These are phyloP conservation scores for Gossypium laxum DNA, from an alignment of 441 rosid genomes.

Conservation along the genomic window DNA sequence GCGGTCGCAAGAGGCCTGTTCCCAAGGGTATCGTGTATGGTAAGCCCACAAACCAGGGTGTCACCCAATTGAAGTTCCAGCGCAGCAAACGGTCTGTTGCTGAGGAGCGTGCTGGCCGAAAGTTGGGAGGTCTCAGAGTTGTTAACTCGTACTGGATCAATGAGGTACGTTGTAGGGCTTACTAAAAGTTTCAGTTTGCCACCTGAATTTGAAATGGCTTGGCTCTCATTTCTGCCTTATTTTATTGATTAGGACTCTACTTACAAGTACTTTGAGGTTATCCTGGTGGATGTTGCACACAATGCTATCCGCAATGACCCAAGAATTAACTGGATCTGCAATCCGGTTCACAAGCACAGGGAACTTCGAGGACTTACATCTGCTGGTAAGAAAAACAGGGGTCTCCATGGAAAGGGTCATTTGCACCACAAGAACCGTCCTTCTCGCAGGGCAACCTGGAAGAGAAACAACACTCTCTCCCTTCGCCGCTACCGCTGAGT, in stretches of 20 bases:
- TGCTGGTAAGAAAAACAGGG: conserved; percentile 81
- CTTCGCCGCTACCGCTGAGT: conserved; percentile 70
- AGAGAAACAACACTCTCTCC: conserved; percentile 58
- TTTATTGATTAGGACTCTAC: conserved; percentile 51
- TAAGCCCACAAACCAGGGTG: conserved; percentile 98
- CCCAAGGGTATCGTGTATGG: conserved; percentile 97
- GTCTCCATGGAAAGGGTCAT: conserved; percentile 78
- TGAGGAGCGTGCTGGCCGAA: conserved; percentile 96
- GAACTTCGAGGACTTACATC: conserved; percentile 83
- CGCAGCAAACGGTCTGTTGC: conserved; percentile 95
- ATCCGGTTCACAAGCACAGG: conserved; percentile 80
- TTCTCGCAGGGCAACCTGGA: conserved; percentile 88
- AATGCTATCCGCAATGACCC: conserved; percentile 72
- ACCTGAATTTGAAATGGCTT: background rate
- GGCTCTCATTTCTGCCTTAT: background rate
- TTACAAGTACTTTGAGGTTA: conserved; percentile 72
- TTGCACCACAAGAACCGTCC: conserved; percentile 68
- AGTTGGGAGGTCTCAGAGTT: conserved; percentile 81
- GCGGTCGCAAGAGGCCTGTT: conserved; percentile 92
- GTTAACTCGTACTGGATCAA: conserved; percentile 94
- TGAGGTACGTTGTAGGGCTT: conserved; percentile 36
- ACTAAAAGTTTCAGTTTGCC: background rate
- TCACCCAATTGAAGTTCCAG: conserved; percentile 94
- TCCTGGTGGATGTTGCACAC: conserved; percentile 71
- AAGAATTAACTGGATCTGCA: conserved; percentile 85